Percentiles rank a stretch among this genome's conserved stretches.
phyloP scores from a whole-genome alignment of 768 basidiomycete genomes.

The Hericium erinaceus region DNA sequence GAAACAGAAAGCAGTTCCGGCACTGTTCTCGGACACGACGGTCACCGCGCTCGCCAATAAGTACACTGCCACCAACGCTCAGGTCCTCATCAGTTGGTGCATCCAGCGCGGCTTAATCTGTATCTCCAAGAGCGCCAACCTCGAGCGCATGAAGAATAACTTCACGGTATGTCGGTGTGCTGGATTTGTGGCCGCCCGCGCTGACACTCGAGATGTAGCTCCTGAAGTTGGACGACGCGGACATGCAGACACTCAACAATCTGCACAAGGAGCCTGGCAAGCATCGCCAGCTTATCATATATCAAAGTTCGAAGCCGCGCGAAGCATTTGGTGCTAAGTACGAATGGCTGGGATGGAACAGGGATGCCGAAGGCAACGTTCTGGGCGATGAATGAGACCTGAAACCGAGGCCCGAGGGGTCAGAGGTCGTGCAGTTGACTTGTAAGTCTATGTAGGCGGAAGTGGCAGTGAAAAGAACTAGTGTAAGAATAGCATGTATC shows the following conservation, averaged over 20 bases:
- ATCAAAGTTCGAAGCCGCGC: conserved; percentile 17
- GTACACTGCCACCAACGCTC: neutral
- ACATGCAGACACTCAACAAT: conserved; percentile 31
- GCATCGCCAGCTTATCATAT: conserved; percentile 26
- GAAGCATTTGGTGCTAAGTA: conserved; percentile 35
- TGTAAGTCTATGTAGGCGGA: no score
- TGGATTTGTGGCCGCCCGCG: neutral
- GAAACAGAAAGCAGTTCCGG: neutral
- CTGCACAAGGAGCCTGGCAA: conserved; percentile 34
- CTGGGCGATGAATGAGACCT: neutral
- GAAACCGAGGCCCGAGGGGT: no score
- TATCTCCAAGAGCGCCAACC: conserved; percentile 44
- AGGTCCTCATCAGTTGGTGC: conserved; percentile 28
- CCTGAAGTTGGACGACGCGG: conserved; percentile 15
- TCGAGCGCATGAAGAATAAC: conserved; percentile 43
- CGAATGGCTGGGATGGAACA: conserved; percentile 34
- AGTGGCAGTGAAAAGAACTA: no score
- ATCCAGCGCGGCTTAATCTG: conserved; percentile 42
- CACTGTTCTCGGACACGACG: neutral
- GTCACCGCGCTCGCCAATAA: conserved; percentile 24
- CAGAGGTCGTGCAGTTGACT: no score
- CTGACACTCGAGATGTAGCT: neutral
- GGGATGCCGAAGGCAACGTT: conserved; percentile 18
- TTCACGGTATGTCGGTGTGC: conserved; percentile 21
- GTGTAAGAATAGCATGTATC: no score